phyloP scores from a whole-genome alignment of 139 green algal species.

The Picocystis salinarum region DNA sequence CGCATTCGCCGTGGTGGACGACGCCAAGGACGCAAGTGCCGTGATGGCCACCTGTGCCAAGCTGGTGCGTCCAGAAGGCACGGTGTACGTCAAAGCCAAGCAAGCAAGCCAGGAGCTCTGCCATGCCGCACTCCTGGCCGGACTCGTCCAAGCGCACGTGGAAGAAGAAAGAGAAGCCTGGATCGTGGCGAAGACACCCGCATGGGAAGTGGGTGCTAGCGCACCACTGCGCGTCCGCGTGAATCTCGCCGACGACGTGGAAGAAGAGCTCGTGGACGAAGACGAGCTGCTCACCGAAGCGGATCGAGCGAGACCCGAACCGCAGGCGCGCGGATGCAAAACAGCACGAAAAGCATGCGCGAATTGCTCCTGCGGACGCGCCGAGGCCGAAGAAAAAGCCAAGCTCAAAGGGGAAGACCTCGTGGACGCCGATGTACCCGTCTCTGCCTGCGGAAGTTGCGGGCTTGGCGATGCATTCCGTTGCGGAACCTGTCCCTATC shows the following conservation, averaged over 20 bases:
- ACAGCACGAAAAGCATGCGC: slow-evolving; percentile 72
- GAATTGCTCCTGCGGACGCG: slow-evolving; percentile 85
- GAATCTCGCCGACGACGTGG: not conserved
- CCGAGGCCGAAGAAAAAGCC: slow-evolving; percentile 49
- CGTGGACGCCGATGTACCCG: not conserved
- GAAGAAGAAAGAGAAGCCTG: too few relatives aligned
- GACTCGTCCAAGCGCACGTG: too few relatives aligned
- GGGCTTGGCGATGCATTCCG: slow-evolving; percentile 85
- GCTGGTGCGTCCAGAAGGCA: too few relatives aligned
- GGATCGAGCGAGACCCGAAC: slow-evolving; percentile 35
- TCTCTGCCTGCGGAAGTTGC: slow-evolving; percentile 40
- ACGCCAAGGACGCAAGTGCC: too few relatives aligned
- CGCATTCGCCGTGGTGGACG: too few relatives aligned
- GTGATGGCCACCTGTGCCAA: too few relatives aligned
- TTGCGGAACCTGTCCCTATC: slow-evolving; percentile 81
- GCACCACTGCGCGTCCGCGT: slow-evolving; percentile 26
- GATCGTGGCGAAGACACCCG: slow-evolving; percentile 24
- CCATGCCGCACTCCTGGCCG: too few relatives aligned
- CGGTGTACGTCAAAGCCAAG: too few relatives aligned
- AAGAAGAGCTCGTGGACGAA: slow-evolving; percentile 80
- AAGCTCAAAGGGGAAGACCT: slow-evolving; percentile 17
- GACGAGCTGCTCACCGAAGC: slow-evolving; percentile 75
- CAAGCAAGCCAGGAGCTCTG: too few relatives aligned
- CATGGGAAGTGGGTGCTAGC: slow-evolving; percentile 33
- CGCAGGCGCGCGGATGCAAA: slow-evolving; percentile 4